phyloP scores from a whole-genome alignment of 352 stramenopile species.

The Pythium biforme region DNA sequence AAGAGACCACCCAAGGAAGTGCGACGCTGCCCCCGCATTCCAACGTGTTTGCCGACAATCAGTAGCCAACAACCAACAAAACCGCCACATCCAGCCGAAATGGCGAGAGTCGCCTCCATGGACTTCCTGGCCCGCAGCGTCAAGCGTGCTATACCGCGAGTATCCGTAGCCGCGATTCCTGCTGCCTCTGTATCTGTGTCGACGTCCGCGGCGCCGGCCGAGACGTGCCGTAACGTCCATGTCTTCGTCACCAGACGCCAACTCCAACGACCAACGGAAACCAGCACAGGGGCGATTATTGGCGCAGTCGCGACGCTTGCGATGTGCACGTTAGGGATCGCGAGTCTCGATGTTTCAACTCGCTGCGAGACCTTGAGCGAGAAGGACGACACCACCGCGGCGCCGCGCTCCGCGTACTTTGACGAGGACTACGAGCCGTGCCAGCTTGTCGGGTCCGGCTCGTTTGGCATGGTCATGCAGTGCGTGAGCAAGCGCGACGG shows the following conservation, averaged over 20 bases:
- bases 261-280: neutral
- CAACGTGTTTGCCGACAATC: neutral
- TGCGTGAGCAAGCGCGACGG: constrained; percentile 68
- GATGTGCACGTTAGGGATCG: neutral
- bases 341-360: neutral
- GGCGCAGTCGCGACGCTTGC: neutral
- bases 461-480: constrained; percentile 85
- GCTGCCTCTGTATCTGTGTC: neutral
- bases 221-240: neutral
- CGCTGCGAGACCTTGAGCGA: constrained; percentile 11
- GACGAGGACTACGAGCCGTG: constrained; percentile 67
- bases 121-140: neutral
- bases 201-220: neutral
- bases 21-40: constrained; percentile 1
- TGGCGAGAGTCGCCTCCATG: neutral
- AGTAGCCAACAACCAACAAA: constrained; percentile 5
- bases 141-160: constrained; percentile 5
- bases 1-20: neutral
- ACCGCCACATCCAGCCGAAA: neutral
- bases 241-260: neutral
- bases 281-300: neutral
- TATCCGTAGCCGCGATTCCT: too few species aligned
- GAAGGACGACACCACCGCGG: neutral
- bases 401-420: constrained; percentile 30
- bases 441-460: constrained; percentile 57